Conservation (phyloP, 2,329 filamentous ascomycete species). For the Cryphonectria nitschkei region DNA sequence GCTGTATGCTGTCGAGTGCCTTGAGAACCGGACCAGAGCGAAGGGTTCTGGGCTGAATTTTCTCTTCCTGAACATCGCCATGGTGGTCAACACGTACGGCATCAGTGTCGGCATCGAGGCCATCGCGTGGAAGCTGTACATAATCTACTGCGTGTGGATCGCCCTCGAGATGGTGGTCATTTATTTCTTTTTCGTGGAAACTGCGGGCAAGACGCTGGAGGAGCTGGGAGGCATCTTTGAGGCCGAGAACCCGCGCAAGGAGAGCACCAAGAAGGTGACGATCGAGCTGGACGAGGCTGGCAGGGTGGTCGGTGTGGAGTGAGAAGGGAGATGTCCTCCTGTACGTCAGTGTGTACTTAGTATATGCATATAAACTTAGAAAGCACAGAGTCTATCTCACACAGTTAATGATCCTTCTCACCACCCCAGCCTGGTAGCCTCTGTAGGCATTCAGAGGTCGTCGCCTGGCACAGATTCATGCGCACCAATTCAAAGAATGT, state of each 20-base stretch:
- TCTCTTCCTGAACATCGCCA: slow-evolving; percentile 46
- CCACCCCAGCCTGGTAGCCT: too few species aligned
- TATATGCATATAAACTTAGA: too few species aligned
- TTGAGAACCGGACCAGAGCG: slow-evolving; percentile 44
- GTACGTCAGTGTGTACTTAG: not conserved
- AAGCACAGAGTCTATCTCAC: too few species aligned
- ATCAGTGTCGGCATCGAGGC: slow-evolving; percentile 49
- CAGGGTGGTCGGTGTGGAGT: slow-evolving; percentile 23
- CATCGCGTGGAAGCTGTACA: slow-evolving; percentile 56
- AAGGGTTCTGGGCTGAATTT: slow-evolving; percentile 49
- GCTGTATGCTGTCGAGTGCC: slow-evolving; percentile 48
- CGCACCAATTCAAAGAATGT: too few species aligned
- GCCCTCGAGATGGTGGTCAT: slow-evolving; percentile 45
- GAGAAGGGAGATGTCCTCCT: not conserved
- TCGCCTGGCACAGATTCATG: too few species aligned
- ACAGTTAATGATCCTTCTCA: too few species aligned
- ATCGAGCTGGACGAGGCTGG: slow-evolving; percentile 26
- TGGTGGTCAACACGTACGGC: slow-evolving; percentile 48
- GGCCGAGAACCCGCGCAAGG: slow-evolving; percentile 24
- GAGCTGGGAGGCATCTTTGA: slow-evolving; percentile 26
- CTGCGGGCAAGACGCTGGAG: slow-evolving; percentile 40
- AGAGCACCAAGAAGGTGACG: slow-evolving; percentile 25
- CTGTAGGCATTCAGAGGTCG: too few species aligned
- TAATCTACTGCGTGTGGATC: slow-evolving; percentile 50
- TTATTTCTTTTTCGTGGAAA: slow-evolving; percentile 54